Percentiles rank a stretch among this genome's conserved stretches.
These are phyloP conservation scores for Botrytis porri DNA, from an alignment of 2,329 filamentous ascomycete species.

Conservation along the genomic window DNA sequence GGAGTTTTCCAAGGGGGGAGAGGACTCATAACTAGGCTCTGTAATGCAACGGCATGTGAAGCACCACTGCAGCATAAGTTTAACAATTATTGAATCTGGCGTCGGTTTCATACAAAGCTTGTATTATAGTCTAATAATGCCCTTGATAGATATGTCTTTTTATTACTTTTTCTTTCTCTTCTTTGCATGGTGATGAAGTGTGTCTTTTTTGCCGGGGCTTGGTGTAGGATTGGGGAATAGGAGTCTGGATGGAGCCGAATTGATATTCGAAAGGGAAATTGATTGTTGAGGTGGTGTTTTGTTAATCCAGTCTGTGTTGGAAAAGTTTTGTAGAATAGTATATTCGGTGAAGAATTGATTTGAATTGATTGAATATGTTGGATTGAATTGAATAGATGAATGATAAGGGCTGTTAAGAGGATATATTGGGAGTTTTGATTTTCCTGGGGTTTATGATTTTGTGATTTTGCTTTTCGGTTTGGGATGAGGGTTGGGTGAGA, in stretches of 20 bases:
- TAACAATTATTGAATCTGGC: conserved; percentile 20
- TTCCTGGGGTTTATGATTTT: background rate
- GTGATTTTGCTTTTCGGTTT: background rate
- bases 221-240: background rate
- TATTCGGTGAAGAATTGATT: background rate
- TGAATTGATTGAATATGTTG: background rate
- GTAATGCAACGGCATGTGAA: conserved; percentile 16
- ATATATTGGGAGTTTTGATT: background rate
- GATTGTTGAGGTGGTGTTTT: background rate
- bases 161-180: background rate
- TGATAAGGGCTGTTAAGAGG: background rate
- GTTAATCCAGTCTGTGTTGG: background rate
- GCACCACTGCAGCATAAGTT: conserved; percentile 1
- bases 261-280: background rate
- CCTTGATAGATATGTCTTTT: conserved; percentile 19
- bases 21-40: conserved; percentile 16
- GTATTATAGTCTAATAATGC: conserved; percentile 22
- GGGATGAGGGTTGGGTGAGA: background rate
- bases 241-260: background rate
- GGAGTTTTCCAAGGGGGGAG: conserved; percentile 16
- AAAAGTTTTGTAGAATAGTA: background rate
- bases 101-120: conserved; percentile 18
- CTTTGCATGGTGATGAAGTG: conserved; percentile 10
- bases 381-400: background rate
- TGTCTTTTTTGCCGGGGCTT: background rate